phyloP scores from a whole-genome alignment of 805 yeast genomes.

The Nakazawaea ernobii region DNA sequence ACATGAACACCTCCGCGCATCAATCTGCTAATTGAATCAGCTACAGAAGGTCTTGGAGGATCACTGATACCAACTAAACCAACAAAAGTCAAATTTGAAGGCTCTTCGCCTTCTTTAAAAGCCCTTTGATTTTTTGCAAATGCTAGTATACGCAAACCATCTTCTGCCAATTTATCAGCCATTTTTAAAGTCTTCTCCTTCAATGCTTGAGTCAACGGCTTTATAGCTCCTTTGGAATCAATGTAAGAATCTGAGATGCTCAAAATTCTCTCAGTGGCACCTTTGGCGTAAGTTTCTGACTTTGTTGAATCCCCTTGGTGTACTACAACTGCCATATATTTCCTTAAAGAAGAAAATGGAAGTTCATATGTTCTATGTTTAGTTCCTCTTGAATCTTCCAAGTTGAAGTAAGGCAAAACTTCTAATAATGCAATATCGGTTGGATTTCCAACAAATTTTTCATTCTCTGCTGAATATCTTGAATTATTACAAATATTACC shows the following conservation, averaged over 20 bases:
- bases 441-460: conserved; percentile 81
- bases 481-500: conserved; percentile 78
- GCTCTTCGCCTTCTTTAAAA: conserved; percentile 33
- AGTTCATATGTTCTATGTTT: conserved; percentile 61
- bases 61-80: conserved; percentile 96
- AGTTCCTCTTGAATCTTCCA: conserved; percentile 63
- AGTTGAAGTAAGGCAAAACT: conserved; percentile 60
- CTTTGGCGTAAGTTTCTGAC: conserved; percentile 68
- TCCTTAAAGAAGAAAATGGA: conserved; percentile 80
- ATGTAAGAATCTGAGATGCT: conserved; percentile 53
- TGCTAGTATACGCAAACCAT: conserved; percentile 83
- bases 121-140: conserved; percentile 53
- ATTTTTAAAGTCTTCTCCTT: conserved; percentile 43
- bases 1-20: conserved; percentile 93
- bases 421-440: conserved; percentile 90
- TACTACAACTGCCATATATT: conserved; percentile 82
- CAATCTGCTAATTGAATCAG: conserved; percentile 64
- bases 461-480: conserved; percentile 60
- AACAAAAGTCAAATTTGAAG: conserved; percentile 62
- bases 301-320: conserved; percentile 55
- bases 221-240: conserved; percentile 52
- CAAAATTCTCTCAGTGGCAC: conserved; percentile 79
- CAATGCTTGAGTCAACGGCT: conserved; percentile 49
- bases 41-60: conserved; percentile 92
- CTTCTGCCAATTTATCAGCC: conserved; percentile 64